Percentiles rank a stretch among this genome's conserved stretches.
Evolutionary conservation across 1,284 basidiomycete species (phyloP).

Genomic region (Meripilus lineatus): DNA sequence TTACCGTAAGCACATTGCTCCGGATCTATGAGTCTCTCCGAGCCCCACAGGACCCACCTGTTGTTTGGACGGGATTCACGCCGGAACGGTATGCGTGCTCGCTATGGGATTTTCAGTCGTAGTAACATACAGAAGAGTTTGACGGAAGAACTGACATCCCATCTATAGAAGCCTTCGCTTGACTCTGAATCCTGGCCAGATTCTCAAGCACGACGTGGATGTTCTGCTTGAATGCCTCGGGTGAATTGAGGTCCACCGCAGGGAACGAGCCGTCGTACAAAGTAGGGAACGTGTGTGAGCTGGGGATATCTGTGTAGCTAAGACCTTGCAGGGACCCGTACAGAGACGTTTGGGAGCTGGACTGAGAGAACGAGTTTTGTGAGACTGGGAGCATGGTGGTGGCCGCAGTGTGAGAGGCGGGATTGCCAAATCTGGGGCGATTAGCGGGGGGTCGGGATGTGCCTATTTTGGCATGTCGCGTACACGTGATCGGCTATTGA

Average conservation of each 20-base stretch:
- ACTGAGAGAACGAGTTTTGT: neutral
- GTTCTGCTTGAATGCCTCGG: constrained; percentile 51
- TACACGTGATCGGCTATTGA: too few species aligned
- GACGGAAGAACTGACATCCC: constrained; percentile 40
- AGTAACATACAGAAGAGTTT: neutral
- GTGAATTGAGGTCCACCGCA: constrained; percentile 43
- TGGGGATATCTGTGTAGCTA: constrained; percentile 4
- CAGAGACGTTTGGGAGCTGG: constrained; percentile 2
- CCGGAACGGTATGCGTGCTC: constrained; percentile 50
- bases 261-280: constrained; percentile 3
- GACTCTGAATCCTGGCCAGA: constrained; percentile 37
- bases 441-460: too few species aligned
- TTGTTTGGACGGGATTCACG: constrained; percentile 41
- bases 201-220: constrained; percentile 41
- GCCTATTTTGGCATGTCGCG: too few species aligned
- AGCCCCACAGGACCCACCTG: too few species aligned
- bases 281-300: constrained; percentile 10
- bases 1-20: too few species aligned
- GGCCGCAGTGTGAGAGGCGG: too few species aligned
- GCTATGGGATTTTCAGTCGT: constrained; percentile 23
- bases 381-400: constrained; percentile 4
- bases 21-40: too few species aligned
- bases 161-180: constrained; percentile 40
- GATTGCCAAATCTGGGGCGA: too few species aligned
- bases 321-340: neutral